Evolutionary conservation across 2,329 filamentous ascomycete species (phyloP), one percentile per base, ranked within the genome.

Genomic region (Fusarium pseudoanthophilum): DNA sequence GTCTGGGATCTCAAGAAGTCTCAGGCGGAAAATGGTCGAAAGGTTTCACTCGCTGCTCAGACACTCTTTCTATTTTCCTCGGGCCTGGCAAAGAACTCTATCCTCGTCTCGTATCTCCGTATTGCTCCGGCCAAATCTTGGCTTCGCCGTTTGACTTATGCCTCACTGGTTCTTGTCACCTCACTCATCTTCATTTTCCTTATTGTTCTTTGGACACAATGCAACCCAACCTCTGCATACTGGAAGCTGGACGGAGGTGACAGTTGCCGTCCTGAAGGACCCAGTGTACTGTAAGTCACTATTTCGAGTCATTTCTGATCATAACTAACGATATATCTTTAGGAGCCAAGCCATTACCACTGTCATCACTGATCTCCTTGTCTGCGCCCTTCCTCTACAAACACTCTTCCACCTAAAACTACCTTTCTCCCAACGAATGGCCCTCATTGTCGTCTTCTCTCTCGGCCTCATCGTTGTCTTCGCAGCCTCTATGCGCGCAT

Each of bases 31-130:
- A 72, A 78, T 20, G 82, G 82, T 6, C 71, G 78, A 30, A 73
- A 84, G 67, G 78, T 84, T 20, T 84, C 83, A 18, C 77, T 85
- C 18, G 82, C 82, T 11, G 81, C 77, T 3, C 83, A 85, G 73
- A 80, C 80, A 21, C 73, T 84, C 11, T 85, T 84, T 65, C 52
- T 84, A 13, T 80, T 83, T 28, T 79, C 82, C 11, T 84, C 83
- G 0, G 78, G 77, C 1, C 67, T 84, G 4, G 79, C 82, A 24
- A 85, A 85, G 64, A 60, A 81, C 5, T 85, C 83, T 3, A 85
- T 85, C 36, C 77, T 85, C 5, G 63, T 79, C 7, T 82, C 81
- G 36, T 85, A 85, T 64, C 76, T 84, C 5, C 78, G 83, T 16
- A 81, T 85, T n/a, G 83, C 82, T 3, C 79, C 80, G 0, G 57